Base-by-base conservation (phyloP, 1,284 basidiomycete species). In the Afroboletus lepidellus region DNA sequence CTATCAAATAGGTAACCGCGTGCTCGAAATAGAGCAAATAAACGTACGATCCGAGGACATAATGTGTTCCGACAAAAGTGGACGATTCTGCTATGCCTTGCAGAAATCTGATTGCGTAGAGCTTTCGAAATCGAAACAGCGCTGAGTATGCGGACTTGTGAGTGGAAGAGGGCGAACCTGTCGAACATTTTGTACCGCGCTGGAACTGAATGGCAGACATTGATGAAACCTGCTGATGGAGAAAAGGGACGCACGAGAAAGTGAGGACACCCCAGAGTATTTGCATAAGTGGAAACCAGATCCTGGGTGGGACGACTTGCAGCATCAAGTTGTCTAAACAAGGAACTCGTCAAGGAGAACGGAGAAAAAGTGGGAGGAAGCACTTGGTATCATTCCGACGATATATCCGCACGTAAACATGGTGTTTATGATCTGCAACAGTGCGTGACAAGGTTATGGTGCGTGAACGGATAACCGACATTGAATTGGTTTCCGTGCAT, bases 41-140 rank as follows among this genome's bases (percentile, higher is more conserved):
- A 0, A 72, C 79, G 45, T 60, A 85, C 77, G 83, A 83, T 49
- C 87, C 85, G 27, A 89, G 77, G 47, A 90, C 74, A 64, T 87
- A 87, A 58, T 85, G 87, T 23, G 83, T 80, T n/a, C 87, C 85
- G 8, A 85, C 84, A 64, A 88, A 89, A 0, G 85, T 87, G 7
- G 84, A 87, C 0, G 84, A 78, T 65, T 90, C 87, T 5, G 81
- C 79, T 52, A 89, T 73, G 8, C 85, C 89, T 65, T 89, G 85
- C 50, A 90, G 77, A 65, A 90, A 90, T 3, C 87, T 77, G 51
- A 90, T 86, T 25, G 74, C 84, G 65, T 85, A 86, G 45, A 90
- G 74, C 78, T 90, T 36, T 36, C 9, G 34, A 36, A 18, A 51
- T 36, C 21, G 30, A 41, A 55, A 12, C 30, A 53, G 50, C 61